Evolutionary conservation across 805 yeast genomes (phyloP).

Genomic region (Saccharomycopsis fibuligera): DNA sequence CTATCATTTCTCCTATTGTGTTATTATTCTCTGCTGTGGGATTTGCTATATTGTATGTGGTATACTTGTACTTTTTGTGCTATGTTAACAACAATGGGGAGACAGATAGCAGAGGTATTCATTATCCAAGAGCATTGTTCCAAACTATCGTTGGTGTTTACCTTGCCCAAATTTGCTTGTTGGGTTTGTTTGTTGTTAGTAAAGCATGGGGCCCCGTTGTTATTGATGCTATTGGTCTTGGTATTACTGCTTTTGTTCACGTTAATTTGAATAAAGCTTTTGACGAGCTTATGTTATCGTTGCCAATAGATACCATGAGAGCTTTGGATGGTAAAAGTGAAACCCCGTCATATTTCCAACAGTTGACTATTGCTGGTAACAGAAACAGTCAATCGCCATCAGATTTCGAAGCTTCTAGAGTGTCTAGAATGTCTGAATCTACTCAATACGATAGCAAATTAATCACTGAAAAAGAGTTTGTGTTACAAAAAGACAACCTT

Average conservation of each 20-base stretch:
- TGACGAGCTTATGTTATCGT: constrained; percentile 46
- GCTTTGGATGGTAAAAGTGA: constrained; percentile 65
- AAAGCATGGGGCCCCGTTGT: constrained; percentile 94
- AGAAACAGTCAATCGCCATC: background rate
- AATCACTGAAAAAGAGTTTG: constrained; percentile 10
- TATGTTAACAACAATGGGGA: constrained; percentile 58
- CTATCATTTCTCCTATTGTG: constrained; percentile 78
- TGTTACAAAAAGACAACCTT: background rate
- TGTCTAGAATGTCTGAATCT: background rate
- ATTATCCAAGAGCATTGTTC: constrained; percentile 83
- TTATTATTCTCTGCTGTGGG: constrained; percentile 66
- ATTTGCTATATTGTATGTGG: constrained; percentile 66
- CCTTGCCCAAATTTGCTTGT: constrained; percentile 75
- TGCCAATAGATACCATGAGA: constrained; percentile 70
- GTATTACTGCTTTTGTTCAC: constrained; percentile 65
- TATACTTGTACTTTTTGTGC: constrained; percentile 69
- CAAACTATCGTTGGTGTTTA: constrained; percentile 87
- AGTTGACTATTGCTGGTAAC: background rate
- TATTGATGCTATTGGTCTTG: constrained; percentile 60
- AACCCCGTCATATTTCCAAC: constrained; percentile 48
- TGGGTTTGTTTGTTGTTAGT: constrained; percentile 84
- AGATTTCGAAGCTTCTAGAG: background rate
- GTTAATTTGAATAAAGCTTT: constrained; percentile 59
- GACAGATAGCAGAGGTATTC: constrained; percentile 71
- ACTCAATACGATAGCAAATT: background rate